Base-by-base conservation (phyloP, 1,284 basidiomycete genomes). In the Clitocybe nebularis region DNA sequence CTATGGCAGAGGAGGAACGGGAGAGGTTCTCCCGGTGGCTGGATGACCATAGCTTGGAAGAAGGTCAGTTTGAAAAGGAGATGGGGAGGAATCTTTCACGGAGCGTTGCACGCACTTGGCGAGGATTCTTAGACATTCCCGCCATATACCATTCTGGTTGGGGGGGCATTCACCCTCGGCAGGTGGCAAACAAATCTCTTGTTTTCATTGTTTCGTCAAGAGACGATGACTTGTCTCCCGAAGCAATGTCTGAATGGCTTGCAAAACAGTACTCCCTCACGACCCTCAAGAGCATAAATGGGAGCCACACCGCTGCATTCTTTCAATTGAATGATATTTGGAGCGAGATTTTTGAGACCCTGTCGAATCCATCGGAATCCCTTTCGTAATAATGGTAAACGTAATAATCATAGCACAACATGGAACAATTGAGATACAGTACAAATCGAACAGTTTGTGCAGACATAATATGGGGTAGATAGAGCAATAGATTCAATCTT, bases 61-160 rank as follows among this genome's bases (percentile, higher is more conserved):
- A 71, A 41, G 72, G 68, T 1, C 63, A 75, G 44, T 58, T 67
- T 32, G 67, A 73, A 52, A 58, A 60, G 40, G 52, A 56, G 45
- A 59, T 75, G 47, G 73, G 71, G 2, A 53, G 56, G 43, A 71
- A 68, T 41, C 59, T 68, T 44, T 54, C 67, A 39, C 63, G 65
- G 39, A 80, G 77, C 52, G 71, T 78, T 10, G 61, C 64, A 13
- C 63, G 55, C 23, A 64, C 71, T 38, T 80, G 77, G 77, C 67
- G 67, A 39, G 79, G 79, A 1, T 77, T 77, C 50, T 57, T 71
- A 47, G 69, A 72, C 39, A 53, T 68, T 35, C 46, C 68, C 4
- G 52, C 60, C 17, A 58, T 75, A 29, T 58, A 75, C 39, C 74
- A 79, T 36, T 69, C 69, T 17, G 73, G 74, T 44, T 81, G 79